Evolutionary conservation across 2,329 filamentous ascomycete genomes (phyloP).

Genomic region (Hymenoscyphus infarciens): DNA sequence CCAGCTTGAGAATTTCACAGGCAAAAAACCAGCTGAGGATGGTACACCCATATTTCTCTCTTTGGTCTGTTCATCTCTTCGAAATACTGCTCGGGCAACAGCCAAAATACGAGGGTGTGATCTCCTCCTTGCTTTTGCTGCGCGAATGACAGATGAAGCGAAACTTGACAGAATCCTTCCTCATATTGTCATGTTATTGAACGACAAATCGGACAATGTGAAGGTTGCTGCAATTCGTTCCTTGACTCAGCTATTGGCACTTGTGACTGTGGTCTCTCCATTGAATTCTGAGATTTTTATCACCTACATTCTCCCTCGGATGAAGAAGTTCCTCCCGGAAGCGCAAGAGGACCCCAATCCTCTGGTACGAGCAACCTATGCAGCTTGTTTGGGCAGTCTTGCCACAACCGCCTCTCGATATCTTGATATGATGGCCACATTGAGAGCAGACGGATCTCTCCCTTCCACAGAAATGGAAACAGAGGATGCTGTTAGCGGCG

Average conservation of each 20-base stretch:
- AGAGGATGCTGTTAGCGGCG: slow-evolving; percentile 65
- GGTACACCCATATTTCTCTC: slow-evolving; percentile 91
- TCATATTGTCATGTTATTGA: slow-evolving; percentile 79
- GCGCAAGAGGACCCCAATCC: slow-evolving; percentile 56
- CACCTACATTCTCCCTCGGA: slow-evolving; percentile 63
- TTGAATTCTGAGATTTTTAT: slow-evolving; percentile 68
- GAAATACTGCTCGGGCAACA: slow-evolving; percentile 85
- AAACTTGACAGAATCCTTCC: slow-evolving; percentile 92
- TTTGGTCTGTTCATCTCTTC: slow-evolving; percentile 80
- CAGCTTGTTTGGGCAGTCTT: slow-evolving; percentile 83
- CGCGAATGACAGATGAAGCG: slow-evolving; percentile 88
- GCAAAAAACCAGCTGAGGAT: slow-evolving; percentile 69
- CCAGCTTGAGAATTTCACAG: slow-evolving; percentile 52
- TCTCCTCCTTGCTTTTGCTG: slow-evolving; percentile 84
- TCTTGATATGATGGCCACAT: slow-evolving; percentile 83
- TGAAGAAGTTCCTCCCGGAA: slow-evolving; percentile 56
- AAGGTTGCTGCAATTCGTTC: slow-evolving; percentile 81
- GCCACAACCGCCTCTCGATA: slow-evolving; percentile 82
- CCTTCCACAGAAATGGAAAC: slow-evolving; percentile 74
- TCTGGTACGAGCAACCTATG: slow-evolving; percentile 84
- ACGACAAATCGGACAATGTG: slow-evolving; percentile 79
- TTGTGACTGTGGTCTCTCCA: slow-evolving; percentile 83
- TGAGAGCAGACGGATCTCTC: slow-evolving; percentile 79
- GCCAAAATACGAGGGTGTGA: slow-evolving; percentile 87
- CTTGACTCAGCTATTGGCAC: slow-evolving; percentile 80